Percentiles rank a stretch among this genome's conserved stretches.
phyloP scores from a whole-genome alignment of 177 flowering plant genomes.

The Vitis hybrid region DNA sequence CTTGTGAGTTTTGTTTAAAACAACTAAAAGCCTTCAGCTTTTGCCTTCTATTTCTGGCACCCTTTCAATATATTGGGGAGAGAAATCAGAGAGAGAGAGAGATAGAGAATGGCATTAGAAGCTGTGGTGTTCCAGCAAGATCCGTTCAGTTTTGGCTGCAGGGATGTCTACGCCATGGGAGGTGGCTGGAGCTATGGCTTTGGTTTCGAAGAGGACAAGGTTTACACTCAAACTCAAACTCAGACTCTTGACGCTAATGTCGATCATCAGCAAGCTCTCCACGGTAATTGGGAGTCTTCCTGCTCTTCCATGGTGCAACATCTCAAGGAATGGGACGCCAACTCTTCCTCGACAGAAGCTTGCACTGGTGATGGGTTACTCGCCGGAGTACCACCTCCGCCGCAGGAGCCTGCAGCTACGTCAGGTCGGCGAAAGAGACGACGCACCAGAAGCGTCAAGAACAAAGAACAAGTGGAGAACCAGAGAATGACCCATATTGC shows the following conservation, averaged over 20 bases:
- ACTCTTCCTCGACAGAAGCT: slow-evolving; percentile 35
- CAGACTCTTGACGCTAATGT: slow-evolving; percentile 11
- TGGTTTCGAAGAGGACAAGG: slow-evolving; percentile 19
- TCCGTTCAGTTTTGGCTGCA: slow-evolving; percentile 22
- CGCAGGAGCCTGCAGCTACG: slow-evolving; percentile 5
- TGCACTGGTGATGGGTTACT: slow-evolving; percentile 20
- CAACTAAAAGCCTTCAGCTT: no score
- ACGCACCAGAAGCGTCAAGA: slow-evolving; percentile 48
- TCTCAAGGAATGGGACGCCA: slow-evolving; percentile 37
- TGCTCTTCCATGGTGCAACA: slow-evolving; percentile 25
- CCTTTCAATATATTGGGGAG: neutral
- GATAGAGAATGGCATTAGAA: slow-evolving; percentile 28
- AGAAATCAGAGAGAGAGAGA: neutral
- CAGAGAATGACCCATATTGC: slow-evolving; percentile 96
- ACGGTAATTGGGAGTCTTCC: slow-evolving; percentile 32
- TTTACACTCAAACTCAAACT: slow-evolving; percentile 1
- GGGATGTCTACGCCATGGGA: neutral
- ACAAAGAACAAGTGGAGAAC: slow-evolving; percentile 81
- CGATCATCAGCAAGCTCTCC: slow-evolving; percentile 8
- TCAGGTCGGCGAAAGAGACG: slow-evolving; percentile 37
- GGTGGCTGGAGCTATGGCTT: slow-evolving; percentile 24
- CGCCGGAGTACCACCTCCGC: slow-evolving; percentile 2
- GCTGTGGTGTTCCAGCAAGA: slow-evolving; percentile 36
- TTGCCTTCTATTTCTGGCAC: no score
- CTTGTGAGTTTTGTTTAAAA: no score